These are phyloP conservation scores for Dryadomyces sulphureus DNA, from an alignment of 2,329 filamentous ascomycete species.

Conservation along the genomic window DNA sequence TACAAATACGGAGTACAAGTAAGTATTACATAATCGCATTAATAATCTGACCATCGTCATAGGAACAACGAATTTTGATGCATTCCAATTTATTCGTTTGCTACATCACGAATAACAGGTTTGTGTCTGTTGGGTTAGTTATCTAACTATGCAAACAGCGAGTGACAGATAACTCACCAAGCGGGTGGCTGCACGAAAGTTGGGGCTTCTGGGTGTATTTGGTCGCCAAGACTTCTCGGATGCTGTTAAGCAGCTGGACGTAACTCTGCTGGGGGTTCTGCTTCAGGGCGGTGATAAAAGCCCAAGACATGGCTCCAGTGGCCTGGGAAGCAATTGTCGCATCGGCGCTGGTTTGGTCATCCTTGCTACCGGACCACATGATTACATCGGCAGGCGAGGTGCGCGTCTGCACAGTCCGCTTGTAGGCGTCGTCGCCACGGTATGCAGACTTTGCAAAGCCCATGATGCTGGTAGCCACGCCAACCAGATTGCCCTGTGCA, in stretches of 20 bases:
- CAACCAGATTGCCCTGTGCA: conserved; percentile 66
- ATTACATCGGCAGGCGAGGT: conserved; percentile 91
- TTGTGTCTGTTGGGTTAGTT: conserved; percentile 34
- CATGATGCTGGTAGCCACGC: conserved; percentile 68
- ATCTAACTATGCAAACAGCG: conserved; percentile 1
- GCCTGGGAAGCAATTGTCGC: conserved; percentile 77
- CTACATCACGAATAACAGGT: conserved; percentile 55
- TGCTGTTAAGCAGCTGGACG: conserved; percentile 86
- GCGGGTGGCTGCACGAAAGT: conserved; percentile 85
- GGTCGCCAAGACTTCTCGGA: conserved; percentile 71
- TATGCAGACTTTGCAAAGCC: conserved; percentile 80
- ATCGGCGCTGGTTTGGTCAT: conserved; percentile 88
- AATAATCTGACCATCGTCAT: no score
- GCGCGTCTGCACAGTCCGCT: conserved; percentile 74
- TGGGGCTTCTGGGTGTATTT: conserved; percentile 95
- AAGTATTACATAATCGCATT: no score
- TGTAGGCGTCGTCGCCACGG: conserved; percentile 54
- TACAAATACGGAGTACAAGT: no score
- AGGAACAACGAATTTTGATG: no score
- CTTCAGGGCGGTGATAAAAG: conserved; percentile 81
- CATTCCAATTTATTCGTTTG: no score
- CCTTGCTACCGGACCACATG: conserved; percentile 96
- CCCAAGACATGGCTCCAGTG: conserved; percentile 96
- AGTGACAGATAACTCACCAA: conserved; percentile 48
- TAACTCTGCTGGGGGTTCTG: conserved; percentile 95